These are phyloP conservation scores for Cornus kousa DNA, from an alignment of 148 eudicot genomes.

Conservation along the genomic window DNA sequence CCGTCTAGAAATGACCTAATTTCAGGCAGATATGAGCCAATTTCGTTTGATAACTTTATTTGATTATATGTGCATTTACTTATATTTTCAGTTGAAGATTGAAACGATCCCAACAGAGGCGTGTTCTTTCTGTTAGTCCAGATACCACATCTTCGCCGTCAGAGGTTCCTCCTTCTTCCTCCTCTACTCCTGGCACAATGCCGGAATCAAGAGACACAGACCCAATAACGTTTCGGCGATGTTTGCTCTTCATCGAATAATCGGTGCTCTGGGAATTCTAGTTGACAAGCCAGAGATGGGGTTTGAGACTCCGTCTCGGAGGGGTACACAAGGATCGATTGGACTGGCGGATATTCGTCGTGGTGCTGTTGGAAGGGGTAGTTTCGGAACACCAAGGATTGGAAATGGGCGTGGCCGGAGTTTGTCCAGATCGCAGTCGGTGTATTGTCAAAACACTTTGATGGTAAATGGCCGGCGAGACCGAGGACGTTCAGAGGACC, in stretches of 20 bases:
- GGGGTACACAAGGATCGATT: conserved; percentile 14
- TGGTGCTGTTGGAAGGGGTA: conserved; percentile 18
- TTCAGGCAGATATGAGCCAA: background rate
- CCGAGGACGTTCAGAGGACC: conserved; percentile 45
- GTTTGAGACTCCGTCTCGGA: conserved; percentile 27
- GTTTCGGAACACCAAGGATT: conserved; percentile 22
- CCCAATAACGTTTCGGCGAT: conserved; percentile 42
- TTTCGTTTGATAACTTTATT: background rate
- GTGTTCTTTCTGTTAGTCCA: too few species aligned
- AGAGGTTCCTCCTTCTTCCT: too few species aligned
- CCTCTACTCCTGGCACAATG: conserved; percentile 14
- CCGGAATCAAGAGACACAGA: conserved; percentile 71
- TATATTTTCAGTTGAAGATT: background rate
- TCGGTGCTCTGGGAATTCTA: conserved; percentile 23
- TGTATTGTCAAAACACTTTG: conserved; percentile 23
- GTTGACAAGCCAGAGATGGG: conserved; percentile 40
- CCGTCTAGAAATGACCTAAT: background rate
- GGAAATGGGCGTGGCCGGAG: conserved; percentile 21
- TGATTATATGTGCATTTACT: background rate
- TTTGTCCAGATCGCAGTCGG: conserved; percentile 5
- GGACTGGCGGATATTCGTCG: conserved; percentile 15
- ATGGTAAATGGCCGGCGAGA: conserved; percentile 28
- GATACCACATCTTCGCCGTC: too few species aligned
- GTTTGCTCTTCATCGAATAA: conserved; percentile 23
- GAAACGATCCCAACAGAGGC: background rate